These are phyloP conservation scores for Kwoniella europaea DNA, from an alignment of 768 basidiomycete species.

Conservation along the genomic window DNA sequence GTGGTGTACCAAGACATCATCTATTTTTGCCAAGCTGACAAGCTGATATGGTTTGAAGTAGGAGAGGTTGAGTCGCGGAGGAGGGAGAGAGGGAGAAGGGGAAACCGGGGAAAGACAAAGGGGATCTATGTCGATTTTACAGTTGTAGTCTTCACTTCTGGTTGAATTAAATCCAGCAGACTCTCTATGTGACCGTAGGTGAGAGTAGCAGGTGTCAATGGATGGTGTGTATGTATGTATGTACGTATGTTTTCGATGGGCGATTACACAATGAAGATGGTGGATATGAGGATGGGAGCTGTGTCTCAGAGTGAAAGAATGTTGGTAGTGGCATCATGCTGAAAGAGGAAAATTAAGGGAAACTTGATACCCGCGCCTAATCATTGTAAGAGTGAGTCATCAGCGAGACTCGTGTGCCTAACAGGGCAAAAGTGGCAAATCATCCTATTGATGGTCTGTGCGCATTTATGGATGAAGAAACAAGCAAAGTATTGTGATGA, in stretches of 20 bases:
- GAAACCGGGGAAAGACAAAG: not conserved
- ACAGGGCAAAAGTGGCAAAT: too few relatives aligned
- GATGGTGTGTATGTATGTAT: not conserved
- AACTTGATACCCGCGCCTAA: too few relatives aligned
- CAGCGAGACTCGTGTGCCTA: too few relatives aligned
- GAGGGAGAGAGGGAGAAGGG: not conserved
- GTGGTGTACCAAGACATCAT: conserved; percentile 4
- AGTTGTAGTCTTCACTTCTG: too few relatives aligned
- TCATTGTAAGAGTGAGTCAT: too few relatives aligned
- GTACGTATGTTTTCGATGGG: not conserved
- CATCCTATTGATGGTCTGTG: too few relatives aligned
- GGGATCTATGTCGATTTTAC: too few relatives aligned
- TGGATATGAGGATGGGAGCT: not conserved
- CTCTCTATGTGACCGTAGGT: too few relatives aligned
- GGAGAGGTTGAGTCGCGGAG: not conserved
- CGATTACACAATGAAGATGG: not conserved
- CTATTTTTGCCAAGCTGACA: not conserved
- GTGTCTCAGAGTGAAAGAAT: not conserved
- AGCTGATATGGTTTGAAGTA: not conserved
- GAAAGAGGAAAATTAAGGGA: not conserved
- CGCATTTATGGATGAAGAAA: not conserved
- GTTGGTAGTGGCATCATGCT: not conserved
- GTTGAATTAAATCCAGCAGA: too few relatives aligned
- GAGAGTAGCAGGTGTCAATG: not conserved
- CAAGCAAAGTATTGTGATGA: not conserved